Base-by-base conservation (phyloP, 2,329 filamentous ascomycete species). In the Lachnellula occidentalis region DNA sequence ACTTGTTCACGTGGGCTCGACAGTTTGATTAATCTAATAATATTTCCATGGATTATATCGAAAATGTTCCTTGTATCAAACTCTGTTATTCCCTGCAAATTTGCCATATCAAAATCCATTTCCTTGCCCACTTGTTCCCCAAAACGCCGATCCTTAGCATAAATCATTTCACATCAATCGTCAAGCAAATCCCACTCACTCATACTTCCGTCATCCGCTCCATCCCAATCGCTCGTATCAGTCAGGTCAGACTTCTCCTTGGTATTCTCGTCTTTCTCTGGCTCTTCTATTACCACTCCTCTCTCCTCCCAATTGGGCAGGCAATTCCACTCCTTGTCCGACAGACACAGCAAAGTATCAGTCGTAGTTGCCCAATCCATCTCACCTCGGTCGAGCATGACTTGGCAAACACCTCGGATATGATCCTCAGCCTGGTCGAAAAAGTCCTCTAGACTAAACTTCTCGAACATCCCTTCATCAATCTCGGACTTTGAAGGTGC, bases 261-360 rank as follows among this genome's bases (percentile, higher is more conserved):
- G 8, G 8, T 31, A 31, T 31, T 37, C n/a, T 15, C 48, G 12
- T 24, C 34, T 21, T 22, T 17, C 22, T 41, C 24, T 11, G 14
- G 11, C 36, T 42, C 48, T 14, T 43, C 36, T 5, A 27, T 39
- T 34, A 8, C 15, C 36, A 31, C 8, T 19, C 19, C 36, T 21
- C 21, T 9, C 19, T 9, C 22, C n/a, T 49, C 82, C 82, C 83
- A 87, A 5, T 86, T 71, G 0, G 84, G 83, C 3, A 87, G 72
- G 59, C 76, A 86, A 53, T 78, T 78, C 59, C 80, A 76, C 69
- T 87, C 83, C 5, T 78, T 70, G 4, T 79, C 73, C 1, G 70
- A 69, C 2, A 87, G 72, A 4, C 72, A 74, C 1, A 83, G 72
- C 0, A 84, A 67, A 3, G 66, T 72, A 49, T 73, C 69, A 15